phyloP scores from a whole-genome alignment of 2,329 filamentous ascomycete genomes.

The Trichoderma brevicompactum region DNA sequence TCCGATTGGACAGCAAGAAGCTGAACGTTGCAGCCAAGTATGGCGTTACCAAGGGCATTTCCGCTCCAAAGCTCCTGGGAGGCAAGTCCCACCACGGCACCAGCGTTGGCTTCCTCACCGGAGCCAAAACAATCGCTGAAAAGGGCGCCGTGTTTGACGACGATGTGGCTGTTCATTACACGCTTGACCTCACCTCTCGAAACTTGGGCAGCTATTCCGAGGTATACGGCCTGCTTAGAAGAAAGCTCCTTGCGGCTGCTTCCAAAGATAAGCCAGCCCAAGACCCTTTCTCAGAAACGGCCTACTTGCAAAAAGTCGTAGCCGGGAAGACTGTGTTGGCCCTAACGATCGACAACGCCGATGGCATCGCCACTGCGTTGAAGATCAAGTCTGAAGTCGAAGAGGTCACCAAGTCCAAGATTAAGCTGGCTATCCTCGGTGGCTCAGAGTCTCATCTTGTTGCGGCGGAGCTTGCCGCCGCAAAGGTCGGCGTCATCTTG shows the following conservation, averaged over 20 bases:
- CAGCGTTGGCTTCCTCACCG: constrained; percentile 62
- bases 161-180: constrained; percentile 64
- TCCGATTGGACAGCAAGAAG: constrained; percentile 60
- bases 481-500: constrained; percentile 63
- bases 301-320: constrained; percentile 59
- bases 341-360: constrained; percentile 64
- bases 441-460: constrained; percentile 66
- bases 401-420: constrained; percentile 40
- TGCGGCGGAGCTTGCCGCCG: constrained; percentile 60
- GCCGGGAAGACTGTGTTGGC: constrained; percentile 59
- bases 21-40: constrained; percentile 57
- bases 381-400: constrained; percentile 63
- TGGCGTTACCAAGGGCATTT: constrained; percentile 63
- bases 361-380: constrained; percentile 64
- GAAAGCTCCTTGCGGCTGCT: constrained; percentile 58
- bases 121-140: constrained; percentile 51
- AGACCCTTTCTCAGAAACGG: constrained; percentile 53
- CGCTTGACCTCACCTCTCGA: constrained; percentile 49
- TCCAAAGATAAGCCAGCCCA: constrained; percentile 41
- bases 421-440: constrained; percentile 63
- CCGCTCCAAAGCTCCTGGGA: constrained; percentile 55
- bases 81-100: constrained; percentile 57
- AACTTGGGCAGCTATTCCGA: constrained; percentile 58
- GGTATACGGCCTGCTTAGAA: constrained; percentile 55
- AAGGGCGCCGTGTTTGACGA: constrained; percentile 56